A percentile compares a stretch with the other conserved stretches of the same genome.
These are phyloP conservation scores for Candida ascalaphidarum DNA, from an alignment of 805 yeast genomes.

Conservation along the genomic window DNA sequence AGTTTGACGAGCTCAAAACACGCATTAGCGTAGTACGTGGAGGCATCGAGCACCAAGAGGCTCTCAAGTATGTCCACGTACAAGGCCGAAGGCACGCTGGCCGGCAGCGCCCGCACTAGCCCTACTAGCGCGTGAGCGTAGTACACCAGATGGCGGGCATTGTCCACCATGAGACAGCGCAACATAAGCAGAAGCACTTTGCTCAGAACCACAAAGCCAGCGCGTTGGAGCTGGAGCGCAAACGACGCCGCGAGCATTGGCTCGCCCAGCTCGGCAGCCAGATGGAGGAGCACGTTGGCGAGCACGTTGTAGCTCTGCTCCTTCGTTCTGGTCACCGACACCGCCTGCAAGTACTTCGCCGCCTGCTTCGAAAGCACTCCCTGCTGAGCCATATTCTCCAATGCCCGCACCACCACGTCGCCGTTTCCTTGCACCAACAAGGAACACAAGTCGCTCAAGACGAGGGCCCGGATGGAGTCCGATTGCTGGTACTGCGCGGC, in stretches of 20 bases:
- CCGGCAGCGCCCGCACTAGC: constrained; percentile 1
- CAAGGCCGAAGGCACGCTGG: background rate
- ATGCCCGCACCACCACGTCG: constrained; percentile 2
- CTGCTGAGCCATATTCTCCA: constrained; percentile 2
- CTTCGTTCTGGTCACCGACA: background rate
- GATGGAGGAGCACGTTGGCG: constrained; percentile 9
- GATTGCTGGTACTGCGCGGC: constrained; percentile 8
- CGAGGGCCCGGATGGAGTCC: constrained; percentile 9
- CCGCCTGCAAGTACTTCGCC: background rate
- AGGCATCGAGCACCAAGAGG: no score
- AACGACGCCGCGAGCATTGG: constrained; percentile 13
- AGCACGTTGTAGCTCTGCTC: background rate
- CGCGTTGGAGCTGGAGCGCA: constrained; percentile 3
- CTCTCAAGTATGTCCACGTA: background rate
- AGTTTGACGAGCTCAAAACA: no score
- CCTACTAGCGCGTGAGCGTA: constrained; percentile 3
- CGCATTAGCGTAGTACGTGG: no score
- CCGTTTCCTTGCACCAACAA: constrained; percentile 4
- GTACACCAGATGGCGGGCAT: constrained; percentile 3
- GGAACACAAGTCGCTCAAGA: constrained; percentile 10
- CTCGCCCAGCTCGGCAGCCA: constrained; percentile 13
- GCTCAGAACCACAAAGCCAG: constrained; percentile 1
- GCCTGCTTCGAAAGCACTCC: background rate
- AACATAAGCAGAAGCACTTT: constrained; percentile 3
- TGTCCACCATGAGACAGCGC: constrained; percentile 5